Evolutionary conservation across 208 protist species (phyloP).

Genomic region (Acanthamoeba triangularis): DNA sequence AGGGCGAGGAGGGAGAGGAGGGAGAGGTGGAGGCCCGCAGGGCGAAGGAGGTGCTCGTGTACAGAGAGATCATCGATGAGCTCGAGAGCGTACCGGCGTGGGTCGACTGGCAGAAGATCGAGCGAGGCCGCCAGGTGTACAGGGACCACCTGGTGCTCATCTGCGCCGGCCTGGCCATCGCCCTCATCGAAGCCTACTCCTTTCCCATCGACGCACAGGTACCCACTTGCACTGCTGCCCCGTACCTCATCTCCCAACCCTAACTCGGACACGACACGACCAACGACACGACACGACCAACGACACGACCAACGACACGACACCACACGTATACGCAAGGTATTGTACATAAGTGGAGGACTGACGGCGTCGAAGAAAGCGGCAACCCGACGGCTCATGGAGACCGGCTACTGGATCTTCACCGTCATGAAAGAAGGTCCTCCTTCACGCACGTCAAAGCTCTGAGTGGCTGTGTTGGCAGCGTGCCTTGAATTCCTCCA

Average conservation of each 20-base stretch:
- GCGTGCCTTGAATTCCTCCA: too few relatives aligned
- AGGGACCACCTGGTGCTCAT: conserved; percentile 20
- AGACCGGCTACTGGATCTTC: conserved; percentile 24
- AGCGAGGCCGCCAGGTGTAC: conserved; percentile 1
- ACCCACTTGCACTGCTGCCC: too few relatives aligned
- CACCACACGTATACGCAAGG: background rate
- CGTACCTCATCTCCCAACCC: background rate
- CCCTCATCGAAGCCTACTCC: conserved; percentile 25
- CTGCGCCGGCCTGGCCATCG: conserved; percentile 9
- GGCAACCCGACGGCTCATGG: background rate
- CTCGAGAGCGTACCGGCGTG: conserved; percentile 7
- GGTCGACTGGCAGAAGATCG: conserved; percentile 7
- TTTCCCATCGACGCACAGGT: conserved; percentile 30
- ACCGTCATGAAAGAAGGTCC: conserved; percentile 9
- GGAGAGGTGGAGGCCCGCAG: background rate
- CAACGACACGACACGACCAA: too few relatives aligned
- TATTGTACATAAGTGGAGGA: background rate
- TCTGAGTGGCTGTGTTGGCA: too few relatives aligned
- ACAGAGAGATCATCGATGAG: conserved; percentile 16
- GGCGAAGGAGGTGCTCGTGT: background rate
- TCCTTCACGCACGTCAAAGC: too few relatives aligned
- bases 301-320: too few relatives aligned
- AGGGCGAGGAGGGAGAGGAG: background rate
- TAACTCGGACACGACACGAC: too few relatives aligned
- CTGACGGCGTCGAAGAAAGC: background rate